These are phyloP conservation scores for Cryptosporidium baileyi DNA, from an alignment of 169 alveolate genomes.

Conservation along the genomic window DNA sequence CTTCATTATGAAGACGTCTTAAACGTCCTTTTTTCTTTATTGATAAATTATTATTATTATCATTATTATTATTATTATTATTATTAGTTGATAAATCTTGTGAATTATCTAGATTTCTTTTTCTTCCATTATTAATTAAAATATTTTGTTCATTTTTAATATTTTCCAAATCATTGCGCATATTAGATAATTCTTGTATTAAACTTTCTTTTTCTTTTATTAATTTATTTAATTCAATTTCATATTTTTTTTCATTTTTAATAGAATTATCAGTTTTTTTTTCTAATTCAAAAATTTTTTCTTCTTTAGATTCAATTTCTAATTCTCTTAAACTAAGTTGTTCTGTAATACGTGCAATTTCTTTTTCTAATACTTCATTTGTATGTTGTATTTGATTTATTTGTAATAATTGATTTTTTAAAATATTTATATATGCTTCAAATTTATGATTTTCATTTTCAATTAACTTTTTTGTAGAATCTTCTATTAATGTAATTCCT, in stretches of 20 bases:
- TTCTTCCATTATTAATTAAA: neutral
- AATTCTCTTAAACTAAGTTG: constrained; percentile 33
- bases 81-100: neutral
- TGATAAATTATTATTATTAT: neutral
- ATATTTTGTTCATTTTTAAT: neutral
- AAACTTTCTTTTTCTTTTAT: constrained; percentile 10
- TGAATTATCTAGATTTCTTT: neutral
- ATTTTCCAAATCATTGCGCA: neutral
- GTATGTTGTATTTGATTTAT: neutral
- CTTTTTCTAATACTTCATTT: constrained; percentile 10
- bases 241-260: neutral
- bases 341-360: constrained; percentile 55
- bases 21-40: constrained; percentile 23
- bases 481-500: constrained; percentile 23
- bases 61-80: neutral
- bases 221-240: neutral
- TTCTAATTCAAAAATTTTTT: constrained; percentile 39
- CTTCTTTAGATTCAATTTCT: constrained; percentile 53
- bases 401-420: constrained; percentile 13
- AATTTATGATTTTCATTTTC: constrained; percentile 13
- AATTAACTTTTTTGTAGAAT: constrained; percentile 34
- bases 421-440: constrained; percentile 38
- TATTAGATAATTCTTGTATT: neutral
- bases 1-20: constrained; percentile 51
- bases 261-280: neutral